Base-by-base conservation (phyloP, 2,329 filamentous ascomycete species). In the Aspergillus tubingensis region DNA sequence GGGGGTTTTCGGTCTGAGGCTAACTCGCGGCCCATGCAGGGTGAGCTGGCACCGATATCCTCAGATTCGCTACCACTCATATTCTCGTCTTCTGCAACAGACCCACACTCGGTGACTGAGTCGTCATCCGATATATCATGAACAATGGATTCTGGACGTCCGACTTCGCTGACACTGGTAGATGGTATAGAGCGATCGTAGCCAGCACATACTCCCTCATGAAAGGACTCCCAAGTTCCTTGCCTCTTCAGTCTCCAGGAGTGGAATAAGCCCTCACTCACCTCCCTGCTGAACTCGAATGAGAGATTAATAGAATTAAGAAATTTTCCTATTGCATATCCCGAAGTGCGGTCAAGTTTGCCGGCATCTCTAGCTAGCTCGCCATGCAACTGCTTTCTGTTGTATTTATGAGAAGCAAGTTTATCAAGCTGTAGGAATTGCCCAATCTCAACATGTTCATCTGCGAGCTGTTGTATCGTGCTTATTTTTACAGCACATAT, bases 401-500 rank as follows among this genome's bases (percentile, higher is more conserved):
- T 69, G 0, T n/a, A 32, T 11, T 30, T 21, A 1, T 38, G 49
- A 0, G 38, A 36, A 0, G 52, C 41, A 6, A 77, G 70, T 0
- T 47, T 47, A 0, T 61, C 27, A 0, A 77, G 52, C 3, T 75
- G 74, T 0, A 79, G 43, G 0, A 76, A 56, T 0, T 60, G 47
- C 5, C 48, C 39, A 4, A 79, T 68, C 2, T 71, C 65, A 0
- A 48, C 13, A 38, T 67, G 17, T 0, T 56, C 25, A 0, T 44
- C 19, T 2, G 65, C 61, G 19, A 74, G 67, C 2, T 54, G 7
- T 7, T 70, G 32, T 1, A 79, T 43, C 0, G 57, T 53, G 0
- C 59, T 61, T 0, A 74, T 66, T 2, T 69, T 64, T 13, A 77
- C 70, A 0, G 68, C 67, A 10, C 64, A 65, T 7, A 74, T 52